Evolutionary conservation across 176 grass and related monocot species (phyloP).

Genomic region (Bonia amplexicaulis): DNA sequence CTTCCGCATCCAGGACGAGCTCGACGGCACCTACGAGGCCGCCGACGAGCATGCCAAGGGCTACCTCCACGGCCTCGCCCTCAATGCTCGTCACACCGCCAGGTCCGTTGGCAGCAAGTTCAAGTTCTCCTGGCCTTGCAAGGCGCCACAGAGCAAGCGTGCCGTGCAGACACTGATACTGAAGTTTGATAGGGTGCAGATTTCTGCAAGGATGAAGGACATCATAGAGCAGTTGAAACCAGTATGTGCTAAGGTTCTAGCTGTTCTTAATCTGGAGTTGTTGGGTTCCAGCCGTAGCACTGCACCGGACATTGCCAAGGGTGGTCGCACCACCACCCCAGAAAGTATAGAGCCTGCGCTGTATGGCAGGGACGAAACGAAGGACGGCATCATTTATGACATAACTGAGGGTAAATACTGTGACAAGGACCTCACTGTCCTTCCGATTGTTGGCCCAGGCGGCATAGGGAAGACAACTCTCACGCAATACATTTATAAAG

Average conservation of each 20-base stretch:
- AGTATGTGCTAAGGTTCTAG: not conserved
- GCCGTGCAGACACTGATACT: not conserved
- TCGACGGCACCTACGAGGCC: not conserved
- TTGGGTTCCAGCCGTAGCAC: not conserved
- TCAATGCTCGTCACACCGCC: not conserved
- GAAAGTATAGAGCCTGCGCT: not conserved
- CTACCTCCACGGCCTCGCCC: not conserved
- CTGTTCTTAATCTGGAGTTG: not conserved
- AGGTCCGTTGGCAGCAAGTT: not conserved
- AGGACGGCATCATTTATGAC: too few species aligned
- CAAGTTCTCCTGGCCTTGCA: not conserved
- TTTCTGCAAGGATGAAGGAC: not conserved
- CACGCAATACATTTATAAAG: too few species aligned
- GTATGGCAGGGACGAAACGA: not conserved
- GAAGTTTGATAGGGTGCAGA: not conserved
- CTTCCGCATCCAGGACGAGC: conserved; percentile 26
- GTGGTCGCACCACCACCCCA: not conserved
- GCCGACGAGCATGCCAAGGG: not conserved
- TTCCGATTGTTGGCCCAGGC: too few species aligned
- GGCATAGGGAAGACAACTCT: too few species aligned
- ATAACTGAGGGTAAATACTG: too few species aligned
- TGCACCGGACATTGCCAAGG: not conserved
- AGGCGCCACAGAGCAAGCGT: too few species aligned
- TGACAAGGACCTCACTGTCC: too few species aligned
- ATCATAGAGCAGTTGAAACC: not conserved